Evolutionary conservation across 2,329 filamentous ascomycete species (phyloP), one percentile per base, ranked within the genome.

Genomic region (Chaetomium olivaceum): DNA sequence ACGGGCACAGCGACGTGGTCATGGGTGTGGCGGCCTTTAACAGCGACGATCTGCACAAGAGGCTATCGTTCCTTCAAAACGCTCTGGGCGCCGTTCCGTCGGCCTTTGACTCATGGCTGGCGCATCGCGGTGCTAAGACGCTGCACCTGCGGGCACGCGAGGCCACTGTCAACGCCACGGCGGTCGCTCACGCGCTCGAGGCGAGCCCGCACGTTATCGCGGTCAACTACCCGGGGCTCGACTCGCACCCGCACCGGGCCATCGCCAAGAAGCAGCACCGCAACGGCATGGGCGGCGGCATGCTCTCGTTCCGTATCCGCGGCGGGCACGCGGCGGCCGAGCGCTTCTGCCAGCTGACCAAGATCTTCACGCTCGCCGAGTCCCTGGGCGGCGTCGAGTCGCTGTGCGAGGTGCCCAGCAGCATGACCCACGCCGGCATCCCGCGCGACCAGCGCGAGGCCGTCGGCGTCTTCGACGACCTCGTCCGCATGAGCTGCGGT

Each of bases 11-110:
- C 76, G 95, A 99, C 77, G 95, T 99, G 9, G 89, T 98, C 73
- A 99, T 99, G 95, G 95, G 95, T 71, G 91, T 95, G 33, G 94
- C 93, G 56, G 95, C 95, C 59, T 96, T 96, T 86, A 98, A 97
- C 85, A 91, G 90, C 33, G 88, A 92, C 64, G 85, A 87, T 21
- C 84, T 99, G 71, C 88, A 89, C 76, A 82, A 89, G 69, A 88
- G 91, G 51, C 86, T 99, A 25, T 83, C 87, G 60, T 99, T 98
- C 84, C 85, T 99, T 48, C 95, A 99, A 78, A 99, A 99, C 80
- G 95, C 95, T 72, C 96, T 97, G 72, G 95, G 95, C 69, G 94
- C 94, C 68, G 91, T 99, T 4, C 95, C 95, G 61, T 96, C 92
- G 0, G 86, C 95, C 50, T 99, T 99, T 76, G 95, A 99, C 83